Conservation (phyloP, 140 eudicot genomes). For the Senecio squalidus region DNA sequence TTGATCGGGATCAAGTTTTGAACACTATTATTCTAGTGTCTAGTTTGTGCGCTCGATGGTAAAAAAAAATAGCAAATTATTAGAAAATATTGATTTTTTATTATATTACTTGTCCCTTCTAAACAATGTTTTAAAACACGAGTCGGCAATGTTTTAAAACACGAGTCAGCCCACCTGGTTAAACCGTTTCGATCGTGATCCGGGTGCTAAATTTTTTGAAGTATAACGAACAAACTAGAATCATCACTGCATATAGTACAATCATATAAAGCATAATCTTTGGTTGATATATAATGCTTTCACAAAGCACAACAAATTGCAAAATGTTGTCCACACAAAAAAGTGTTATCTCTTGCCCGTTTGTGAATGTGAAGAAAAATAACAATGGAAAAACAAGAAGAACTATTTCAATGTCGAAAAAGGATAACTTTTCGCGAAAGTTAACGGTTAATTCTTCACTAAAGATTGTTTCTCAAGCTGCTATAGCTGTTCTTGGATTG, state of each 20-base stretch:
- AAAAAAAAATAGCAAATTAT: too few relatives aligned
- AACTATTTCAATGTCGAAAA: slow-evolving; percentile 29
- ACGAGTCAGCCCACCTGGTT: too few relatives aligned
- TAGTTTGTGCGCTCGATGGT: too few relatives aligned
- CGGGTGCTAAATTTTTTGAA: too few relatives aligned
- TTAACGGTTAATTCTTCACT: slow-evolving; percentile 32
- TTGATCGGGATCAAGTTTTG: too few relatives aligned
- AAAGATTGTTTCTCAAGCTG: slow-evolving; percentile 45
- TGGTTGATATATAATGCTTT: background rate
- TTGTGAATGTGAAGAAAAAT: slow-evolving; percentile 13
- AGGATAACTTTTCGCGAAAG: slow-evolving; percentile 29
- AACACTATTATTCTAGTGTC: too few relatives aligned
- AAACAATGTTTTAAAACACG: too few relatives aligned
- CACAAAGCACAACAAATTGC: slow-evolving; percentile 6
- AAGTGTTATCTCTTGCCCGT: slow-evolving; percentile 13
- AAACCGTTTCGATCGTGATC: too few relatives aligned
- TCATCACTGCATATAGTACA: slow-evolving; percentile 3
- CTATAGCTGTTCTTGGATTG: slow-evolving; percentile 51
- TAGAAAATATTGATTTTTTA: too few relatives aligned
- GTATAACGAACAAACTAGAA: background rate
- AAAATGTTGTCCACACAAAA: slow-evolving; percentile 57
- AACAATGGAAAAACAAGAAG: slow-evolving; percentile 21
- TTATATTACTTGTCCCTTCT: too few relatives aligned
- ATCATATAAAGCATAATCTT: background rate
- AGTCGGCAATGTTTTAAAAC: too few relatives aligned